These are phyloP conservation scores for Dactylellina parvicollis DNA, from an alignment of 2,329 filamentous ascomycete genomes.

Conservation along the genomic window DNA sequence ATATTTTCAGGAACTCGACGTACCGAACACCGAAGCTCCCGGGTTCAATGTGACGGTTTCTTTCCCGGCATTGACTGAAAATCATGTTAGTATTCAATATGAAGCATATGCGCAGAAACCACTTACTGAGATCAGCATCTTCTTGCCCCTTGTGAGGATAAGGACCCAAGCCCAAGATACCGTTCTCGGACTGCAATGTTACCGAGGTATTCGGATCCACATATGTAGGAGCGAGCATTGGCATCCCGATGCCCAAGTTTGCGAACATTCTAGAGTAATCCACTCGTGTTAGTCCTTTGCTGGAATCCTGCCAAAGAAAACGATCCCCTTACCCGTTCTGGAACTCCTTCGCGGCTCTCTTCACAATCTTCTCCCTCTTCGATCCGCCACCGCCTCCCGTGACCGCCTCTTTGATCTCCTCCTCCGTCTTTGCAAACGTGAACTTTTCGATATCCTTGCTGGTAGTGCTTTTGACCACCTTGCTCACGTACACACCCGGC, in stretches of 20 bases:
- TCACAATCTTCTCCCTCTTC: constrained; percentile 77
- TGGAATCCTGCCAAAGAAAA: background rate
- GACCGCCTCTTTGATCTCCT: constrained; percentile 61
- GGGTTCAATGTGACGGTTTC: constrained; percentile 83
- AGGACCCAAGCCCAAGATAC: constrained; percentile 82
- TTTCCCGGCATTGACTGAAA: constrained; percentile 78
- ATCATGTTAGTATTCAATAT: background rate
- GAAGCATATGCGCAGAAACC: constrained; percentile 58
- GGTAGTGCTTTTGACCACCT: constrained; percentile 78
- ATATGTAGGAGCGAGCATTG: constrained; percentile 82
- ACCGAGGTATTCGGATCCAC: constrained; percentile 75
- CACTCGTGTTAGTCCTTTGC: background rate
- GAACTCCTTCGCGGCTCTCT: constrained; percentile 80
- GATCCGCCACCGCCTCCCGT: constrained; percentile 63
- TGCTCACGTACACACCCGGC: constrained; percentile 83
- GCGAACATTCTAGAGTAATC: constrained; percentile 67
- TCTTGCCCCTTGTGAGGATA: constrained; percentile 78
- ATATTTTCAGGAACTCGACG: background rate
- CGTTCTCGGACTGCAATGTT: constrained; percentile 85
- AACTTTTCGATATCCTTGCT: constrained; percentile 77
- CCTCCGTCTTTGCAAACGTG: constrained; percentile 66
- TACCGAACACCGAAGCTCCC: constrained; percentile 77
- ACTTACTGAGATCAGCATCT: constrained; percentile 66
- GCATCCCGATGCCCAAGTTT: constrained; percentile 84
- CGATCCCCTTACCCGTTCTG: constrained; percentile 71